A percentile compares a stretch with the other conserved stretches of the same genome.
These are phyloP conservation scores for Cyclotella cryptica DNA, from an alignment of 108 stramenopile genomes.

Conservation along the genomic window DNA sequence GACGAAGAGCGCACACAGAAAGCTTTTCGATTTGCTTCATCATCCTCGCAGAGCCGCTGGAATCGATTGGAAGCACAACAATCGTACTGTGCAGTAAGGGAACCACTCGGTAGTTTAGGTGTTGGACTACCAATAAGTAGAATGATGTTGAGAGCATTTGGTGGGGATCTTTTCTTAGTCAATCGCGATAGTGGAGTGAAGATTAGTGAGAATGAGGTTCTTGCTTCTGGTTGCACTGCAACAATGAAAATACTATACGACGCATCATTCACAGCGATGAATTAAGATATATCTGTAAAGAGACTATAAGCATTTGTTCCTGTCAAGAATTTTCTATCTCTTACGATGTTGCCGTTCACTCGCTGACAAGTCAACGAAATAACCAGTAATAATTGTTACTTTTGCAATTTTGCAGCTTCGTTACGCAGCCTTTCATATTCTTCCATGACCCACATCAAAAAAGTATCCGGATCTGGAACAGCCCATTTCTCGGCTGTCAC, in stretches of 20 bases:
- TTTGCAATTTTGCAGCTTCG: constrained; percentile 37
- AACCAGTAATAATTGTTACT: background rate
- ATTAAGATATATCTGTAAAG: background rate
- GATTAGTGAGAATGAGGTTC: background rate
- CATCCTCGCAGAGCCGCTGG: constrained; percentile 59
- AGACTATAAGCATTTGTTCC: background rate
- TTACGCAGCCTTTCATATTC: constrained; percentile 66
- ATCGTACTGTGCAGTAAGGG: constrained; percentile 72
- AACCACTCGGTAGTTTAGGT: constrained; percentile 70
- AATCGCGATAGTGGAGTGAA: constrained; percentile 22
- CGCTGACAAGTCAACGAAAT: background rate
- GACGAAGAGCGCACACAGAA: constrained; percentile 13
- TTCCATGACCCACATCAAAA: constrained; percentile 78
- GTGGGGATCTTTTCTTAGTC: constrained; percentile 62
- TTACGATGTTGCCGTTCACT: too few relatives aligned
- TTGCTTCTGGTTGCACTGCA: constrained; percentile 43
- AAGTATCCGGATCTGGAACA: constrained; percentile 85
- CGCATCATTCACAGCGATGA: background rate
- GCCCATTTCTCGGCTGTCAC: constrained; percentile 85
- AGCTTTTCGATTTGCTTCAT: constrained; percentile 56
- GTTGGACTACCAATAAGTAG: constrained; percentile 75
- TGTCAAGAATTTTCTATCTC: background rate
- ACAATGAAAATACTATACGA: constrained; percentile 34
- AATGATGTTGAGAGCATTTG: constrained; percentile 76
- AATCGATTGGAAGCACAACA: constrained; percentile 80